Conservation (phyloP, 768 basidiomycete species). For the Suillus americanus region DNA sequence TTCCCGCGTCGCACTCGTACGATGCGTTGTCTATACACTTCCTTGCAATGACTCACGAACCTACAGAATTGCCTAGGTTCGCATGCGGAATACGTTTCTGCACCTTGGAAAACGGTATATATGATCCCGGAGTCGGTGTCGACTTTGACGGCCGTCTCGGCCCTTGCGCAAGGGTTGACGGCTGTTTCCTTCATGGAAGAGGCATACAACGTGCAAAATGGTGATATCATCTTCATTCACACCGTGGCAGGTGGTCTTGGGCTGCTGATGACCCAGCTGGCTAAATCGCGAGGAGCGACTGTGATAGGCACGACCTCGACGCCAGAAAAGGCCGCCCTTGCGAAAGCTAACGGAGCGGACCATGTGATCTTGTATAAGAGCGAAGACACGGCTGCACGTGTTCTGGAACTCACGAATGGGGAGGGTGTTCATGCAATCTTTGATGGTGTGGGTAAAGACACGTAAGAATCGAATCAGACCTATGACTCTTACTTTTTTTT, state of each 20-base stretch:
- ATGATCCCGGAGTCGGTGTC: conserved; percentile 66
- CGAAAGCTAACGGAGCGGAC: conserved; percentile 76
- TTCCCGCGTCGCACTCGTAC: conserved; percentile 66
- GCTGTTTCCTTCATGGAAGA: conserved; percentile 78
- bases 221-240: conserved; percentile 81
- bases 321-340: conserved; percentile 77
- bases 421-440: conserved; percentile 84
- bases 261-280: conserved; percentile 64
- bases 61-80: conserved; percentile 45
- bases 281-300: conserved; percentile 74
- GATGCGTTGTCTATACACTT: conserved; percentile 17
- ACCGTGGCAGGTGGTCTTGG: conserved; percentile 92
- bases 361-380: conserved; percentile 82
- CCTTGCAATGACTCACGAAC: not conserved
- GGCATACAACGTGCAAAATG: conserved; percentile 78
- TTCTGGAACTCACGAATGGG: conserved; percentile 73
- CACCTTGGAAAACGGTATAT: conserved; percentile 60
- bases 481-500: too few species aligned
- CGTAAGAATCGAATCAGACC: conserved; percentile 47
- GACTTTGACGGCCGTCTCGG: conserved; percentile 63
- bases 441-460: conserved; percentile 97
- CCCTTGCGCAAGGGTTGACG: conserved; percentile 75
- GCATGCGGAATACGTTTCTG: conserved; percentile 72
- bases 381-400: conserved; percentile 73
- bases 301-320: conserved; percentile 95